Percentiles rank a stretch among this genome's conserved stretches.
phyloP scores from a whole-genome alignment of 495 filamentous ascomycete species.

The Neurospora sp. region DNA sequence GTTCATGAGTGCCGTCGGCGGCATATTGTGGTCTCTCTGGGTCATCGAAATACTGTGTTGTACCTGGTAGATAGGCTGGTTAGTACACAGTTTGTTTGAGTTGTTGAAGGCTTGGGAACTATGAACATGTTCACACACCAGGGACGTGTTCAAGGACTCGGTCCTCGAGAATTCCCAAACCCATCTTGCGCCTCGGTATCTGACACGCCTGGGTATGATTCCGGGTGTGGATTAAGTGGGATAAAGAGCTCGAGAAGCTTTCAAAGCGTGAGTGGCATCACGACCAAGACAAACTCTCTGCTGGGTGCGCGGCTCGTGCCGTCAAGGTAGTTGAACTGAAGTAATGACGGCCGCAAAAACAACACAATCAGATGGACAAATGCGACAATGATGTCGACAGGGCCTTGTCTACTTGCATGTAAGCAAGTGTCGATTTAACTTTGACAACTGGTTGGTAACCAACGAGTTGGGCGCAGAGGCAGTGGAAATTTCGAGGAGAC shows the following conservation, averaged over 20 bases:
- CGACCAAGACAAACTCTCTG: background rate
- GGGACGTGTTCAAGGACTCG: slow-evolving; percentile 55
- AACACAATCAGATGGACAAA: background rate
- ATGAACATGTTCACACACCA: slow-evolving; percentile 37
- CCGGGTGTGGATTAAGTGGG: background rate
- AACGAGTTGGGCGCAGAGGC: background rate
- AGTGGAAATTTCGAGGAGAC: background rate
- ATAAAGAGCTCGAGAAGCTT: background rate
- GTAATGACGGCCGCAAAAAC: background rate
- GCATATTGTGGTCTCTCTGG: slow-evolving; percentile 34
- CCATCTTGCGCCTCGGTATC: slow-evolving; percentile 45
- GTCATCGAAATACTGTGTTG: slow-evolving; percentile 54
- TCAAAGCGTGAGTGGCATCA: background rate
- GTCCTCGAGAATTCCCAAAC: slow-evolving; percentile 71
- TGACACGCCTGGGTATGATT: background rate
- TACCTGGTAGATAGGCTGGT: slow-evolving; percentile 35
- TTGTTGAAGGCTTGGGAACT: background rate
- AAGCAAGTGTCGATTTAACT: background rate
- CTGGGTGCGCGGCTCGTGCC: background rate
- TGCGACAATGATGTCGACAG: background rate
- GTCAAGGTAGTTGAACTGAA: background rate
- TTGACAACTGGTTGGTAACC: background rate
- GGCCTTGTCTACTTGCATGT: background rate
- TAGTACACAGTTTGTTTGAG: background rate
- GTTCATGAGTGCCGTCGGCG: slow-evolving; percentile 23